phyloP scores from a whole-genome alignment of 225 moss, liverwort and hornwort genomes.

The Sphagnum tenellum region DNA sequence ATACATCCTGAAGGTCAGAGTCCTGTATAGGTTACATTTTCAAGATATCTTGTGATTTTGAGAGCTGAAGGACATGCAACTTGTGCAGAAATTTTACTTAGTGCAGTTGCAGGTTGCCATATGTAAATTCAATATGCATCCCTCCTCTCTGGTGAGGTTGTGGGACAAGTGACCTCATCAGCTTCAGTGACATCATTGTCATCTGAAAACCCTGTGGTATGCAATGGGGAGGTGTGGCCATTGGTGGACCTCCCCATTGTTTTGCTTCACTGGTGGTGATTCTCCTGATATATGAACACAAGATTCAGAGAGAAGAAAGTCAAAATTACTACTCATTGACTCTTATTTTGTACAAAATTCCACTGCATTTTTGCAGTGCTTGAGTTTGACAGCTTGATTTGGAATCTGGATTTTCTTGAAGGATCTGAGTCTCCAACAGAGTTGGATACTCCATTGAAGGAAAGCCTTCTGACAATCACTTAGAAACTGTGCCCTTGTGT shows the following conservation, averaged over 20 bases:
- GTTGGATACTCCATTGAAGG: no score
- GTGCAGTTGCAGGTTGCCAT: no score
- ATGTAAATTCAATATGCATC: conserved; percentile 17
- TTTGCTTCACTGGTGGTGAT: conserved; percentile 17
- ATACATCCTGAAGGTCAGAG: no score
- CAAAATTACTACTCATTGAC: background rate
- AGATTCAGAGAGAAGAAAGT: no score
- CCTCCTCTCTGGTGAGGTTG: conserved; percentile 48
- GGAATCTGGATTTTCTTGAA: background rate
- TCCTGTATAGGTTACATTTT: no score
- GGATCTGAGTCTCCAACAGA: background rate
- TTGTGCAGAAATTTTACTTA: no score
- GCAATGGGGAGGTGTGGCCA: conserved; percentile 17
- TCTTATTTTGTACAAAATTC: background rate
- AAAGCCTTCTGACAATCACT: no score
- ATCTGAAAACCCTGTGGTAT: no score
- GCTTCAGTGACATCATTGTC: conserved; percentile 39
- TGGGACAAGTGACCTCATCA: conserved; percentile 37
- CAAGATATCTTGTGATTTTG: no score
- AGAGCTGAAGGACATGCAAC: no score
- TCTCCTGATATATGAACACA: conserved; percentile 7
- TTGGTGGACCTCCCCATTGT: conserved; percentile 27
- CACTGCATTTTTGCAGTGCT: background rate
- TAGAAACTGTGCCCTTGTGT: no score
- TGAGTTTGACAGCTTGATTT: no score